Evolutionary conservation across 306 rosid genomes (phyloP).

Genomic region (Cicer pinnatifidum): DNA sequence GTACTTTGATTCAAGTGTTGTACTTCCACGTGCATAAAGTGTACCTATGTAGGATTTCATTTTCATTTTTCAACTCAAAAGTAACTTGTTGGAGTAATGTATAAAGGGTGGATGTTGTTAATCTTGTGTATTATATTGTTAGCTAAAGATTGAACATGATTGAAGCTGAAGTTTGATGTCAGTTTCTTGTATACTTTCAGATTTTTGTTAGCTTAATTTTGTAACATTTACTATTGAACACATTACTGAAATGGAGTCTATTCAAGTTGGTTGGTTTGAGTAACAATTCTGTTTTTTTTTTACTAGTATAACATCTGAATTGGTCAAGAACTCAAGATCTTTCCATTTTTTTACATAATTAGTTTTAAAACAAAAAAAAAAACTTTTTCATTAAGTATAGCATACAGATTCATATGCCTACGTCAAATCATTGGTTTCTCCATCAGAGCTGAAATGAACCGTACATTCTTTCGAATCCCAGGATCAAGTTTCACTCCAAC

Average conservation of each 20-base stretch:
- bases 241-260: background rate
- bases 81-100: slow-evolving; percentile 29
- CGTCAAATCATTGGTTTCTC: slow-evolving; percentile 58
- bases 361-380: background rate
- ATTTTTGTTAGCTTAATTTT: slow-evolving; percentile 8
- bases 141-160: slow-evolving; percentile 25
- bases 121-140: background rate
- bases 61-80: slow-evolving; percentile 8
- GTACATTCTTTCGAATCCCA: slow-evolving; percentile 42
- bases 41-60: background rate
- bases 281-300: too few relatives aligned
- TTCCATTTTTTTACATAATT: background rate
- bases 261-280: background rate
- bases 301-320: background rate
- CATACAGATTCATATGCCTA: slow-evolving; percentile 33
- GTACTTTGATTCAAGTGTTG: slow-evolving; percentile 48
- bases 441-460: slow-evolving; percentile 57
- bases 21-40: slow-evolving; percentile 41
- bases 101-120: background rate
- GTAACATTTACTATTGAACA: slow-evolving; percentile 30
- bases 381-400: slow-evolving; percentile 6
- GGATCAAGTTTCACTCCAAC: slow-evolving; percentile 49
- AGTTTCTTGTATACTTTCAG: slow-evolving; percentile 24
- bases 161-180: slow-evolving; percentile 25
- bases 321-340: slow-evolving; percentile 28